A percentile compares a stretch with the other conserved stretches of the same genome.
Evolutionary conservation across 108 stramenopile species (phyloP).

Genomic region (Cyclotella kingstonii): DNA sequence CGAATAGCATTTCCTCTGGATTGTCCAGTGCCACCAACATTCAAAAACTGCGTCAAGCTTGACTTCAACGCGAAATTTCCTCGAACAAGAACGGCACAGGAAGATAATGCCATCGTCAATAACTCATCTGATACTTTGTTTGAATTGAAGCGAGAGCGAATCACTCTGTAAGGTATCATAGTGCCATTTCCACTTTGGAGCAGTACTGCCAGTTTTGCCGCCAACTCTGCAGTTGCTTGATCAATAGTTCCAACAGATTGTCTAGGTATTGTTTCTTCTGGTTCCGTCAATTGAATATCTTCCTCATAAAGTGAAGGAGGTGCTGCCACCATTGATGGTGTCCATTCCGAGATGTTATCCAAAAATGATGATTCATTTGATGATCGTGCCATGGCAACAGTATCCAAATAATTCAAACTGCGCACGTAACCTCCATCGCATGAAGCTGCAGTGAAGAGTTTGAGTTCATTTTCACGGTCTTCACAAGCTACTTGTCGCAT

Average conservation of each 20-base stretch:
- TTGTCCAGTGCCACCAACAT: slow-evolving; percentile 6
- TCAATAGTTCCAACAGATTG: slow-evolving; percentile 7
- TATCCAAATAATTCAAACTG: slow-evolving; percentile 66
- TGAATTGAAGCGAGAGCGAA: slow-evolving; percentile 53
- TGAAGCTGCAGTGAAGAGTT: slow-evolving; percentile 8
- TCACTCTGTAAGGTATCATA: slow-evolving; percentile 70
- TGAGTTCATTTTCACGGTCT: slow-evolving; percentile 8
- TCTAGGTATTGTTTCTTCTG: slow-evolving; percentile 1
- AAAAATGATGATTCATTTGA: slow-evolving; percentile 1
- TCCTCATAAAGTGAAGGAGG: too few species aligned
- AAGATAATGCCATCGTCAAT: slow-evolving; percentile 58
- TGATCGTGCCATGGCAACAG: slow-evolving; percentile 11
- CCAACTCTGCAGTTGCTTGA: slow-evolving; percentile 42
- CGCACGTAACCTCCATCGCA: slow-evolving; percentile 42
- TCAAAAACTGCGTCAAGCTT: slow-evolving; percentile 40
- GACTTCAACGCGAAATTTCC: slow-evolving; percentile 81
- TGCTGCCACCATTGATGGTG: slow-evolving; percentile 1
- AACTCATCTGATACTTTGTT: slow-evolving; percentile 42
- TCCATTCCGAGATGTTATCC: slow-evolving; percentile 15
- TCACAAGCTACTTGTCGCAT: slow-evolving; percentile 33
- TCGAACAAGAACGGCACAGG: slow-evolving; percentile 74
- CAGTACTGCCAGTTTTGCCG: slow-evolving; percentile 52
- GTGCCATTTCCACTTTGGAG: slow-evolving; percentile 57
- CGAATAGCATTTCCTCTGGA: slow-evolving; percentile 22
- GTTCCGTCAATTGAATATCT: not conserved